Evolutionary conservation across 495 filamentous ascomycete genomes (phyloP).

Genomic region (Penicillium angulare): DNA sequence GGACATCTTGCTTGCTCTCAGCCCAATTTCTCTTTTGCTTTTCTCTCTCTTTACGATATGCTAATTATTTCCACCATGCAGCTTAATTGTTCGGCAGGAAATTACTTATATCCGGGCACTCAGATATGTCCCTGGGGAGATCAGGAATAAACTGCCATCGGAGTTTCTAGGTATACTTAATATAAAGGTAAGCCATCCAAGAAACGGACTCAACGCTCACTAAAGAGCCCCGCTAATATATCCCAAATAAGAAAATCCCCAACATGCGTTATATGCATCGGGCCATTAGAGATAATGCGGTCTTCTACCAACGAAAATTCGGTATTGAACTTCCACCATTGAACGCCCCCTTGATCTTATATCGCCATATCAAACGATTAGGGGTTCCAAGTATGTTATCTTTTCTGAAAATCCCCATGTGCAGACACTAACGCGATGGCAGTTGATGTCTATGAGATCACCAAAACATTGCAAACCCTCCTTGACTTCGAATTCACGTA

Average conservation of each 20-base stretch:
- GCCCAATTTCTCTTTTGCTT: background rate
- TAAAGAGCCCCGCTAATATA: background rate
- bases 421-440: constrained; percentile 12
- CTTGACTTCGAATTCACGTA: constrained; percentile 58
- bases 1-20: background rate
- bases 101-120: constrained; percentile 46
- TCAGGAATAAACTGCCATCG: constrained; percentile 61
- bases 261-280: constrained; percentile 61
- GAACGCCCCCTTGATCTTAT: constrained; percentile 64
- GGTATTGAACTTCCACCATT: constrained; percentile 69
- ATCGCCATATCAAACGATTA: constrained; percentile 68
- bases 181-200: constrained; percentile 40
- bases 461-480: constrained; percentile 56
- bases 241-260: constrained; percentile 29
- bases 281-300: constrained; percentile 55
- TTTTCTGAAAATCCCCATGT: background rate
- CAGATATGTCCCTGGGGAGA: constrained; percentile 58
- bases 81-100: constrained; percentile 43
- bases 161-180: constrained; percentile 59
- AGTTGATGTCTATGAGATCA: constrained; percentile 69
- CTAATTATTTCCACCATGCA: background rate
- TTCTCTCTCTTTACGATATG: background rate
- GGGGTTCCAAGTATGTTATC: constrained; percentile 68
- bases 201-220: background rate
- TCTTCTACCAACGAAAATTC: constrained; percentile 65